Evolutionary conservation across 306 rosid species (phyloP).

Genomic region (Quercus alba): DNA sequence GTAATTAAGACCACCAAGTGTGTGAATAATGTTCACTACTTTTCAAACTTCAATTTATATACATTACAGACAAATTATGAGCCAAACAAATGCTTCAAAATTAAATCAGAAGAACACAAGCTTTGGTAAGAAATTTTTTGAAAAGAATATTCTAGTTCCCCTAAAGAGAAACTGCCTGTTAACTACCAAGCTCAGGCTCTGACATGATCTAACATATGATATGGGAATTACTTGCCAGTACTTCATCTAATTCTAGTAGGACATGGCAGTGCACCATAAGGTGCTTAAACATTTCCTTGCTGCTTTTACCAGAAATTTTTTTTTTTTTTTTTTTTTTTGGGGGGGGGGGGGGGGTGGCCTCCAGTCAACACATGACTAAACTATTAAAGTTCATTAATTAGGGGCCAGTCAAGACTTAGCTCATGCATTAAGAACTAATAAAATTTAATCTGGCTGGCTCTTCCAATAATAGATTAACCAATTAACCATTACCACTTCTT

Average conservation of each 20-base stretch:
- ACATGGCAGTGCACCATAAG: too few relatives aligned
- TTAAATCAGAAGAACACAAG: neutral
- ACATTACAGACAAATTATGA: neutral
- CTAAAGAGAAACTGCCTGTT: too few relatives aligned
- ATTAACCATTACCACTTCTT: neutral
- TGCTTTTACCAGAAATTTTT: too few relatives aligned
- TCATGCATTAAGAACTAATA: neutral
- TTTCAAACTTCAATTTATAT: neutral
- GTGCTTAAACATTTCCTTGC: too few relatives aligned
- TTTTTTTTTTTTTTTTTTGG: too few relatives aligned
- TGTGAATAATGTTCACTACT: neutral
- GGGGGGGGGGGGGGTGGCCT: too few relatives aligned
- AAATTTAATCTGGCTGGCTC: neutral
- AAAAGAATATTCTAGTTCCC: neutral
- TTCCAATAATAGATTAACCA: neutral
- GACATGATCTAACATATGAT: too few relatives aligned
- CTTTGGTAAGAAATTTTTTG: neutral
- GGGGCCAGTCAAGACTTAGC: neutral
- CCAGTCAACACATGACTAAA: too few relatives aligned
- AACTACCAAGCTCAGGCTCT: too few relatives aligned
- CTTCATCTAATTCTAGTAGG: too few relatives aligned
- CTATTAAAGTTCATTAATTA: too few relatives aligned
- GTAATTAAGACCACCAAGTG: neutral
- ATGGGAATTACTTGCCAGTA: too few relatives aligned
- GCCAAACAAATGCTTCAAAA: neutral